phyloP scores from a whole-genome alignment of 148 eudicot genomes.

The Heliosperma pusillum region DNA sequence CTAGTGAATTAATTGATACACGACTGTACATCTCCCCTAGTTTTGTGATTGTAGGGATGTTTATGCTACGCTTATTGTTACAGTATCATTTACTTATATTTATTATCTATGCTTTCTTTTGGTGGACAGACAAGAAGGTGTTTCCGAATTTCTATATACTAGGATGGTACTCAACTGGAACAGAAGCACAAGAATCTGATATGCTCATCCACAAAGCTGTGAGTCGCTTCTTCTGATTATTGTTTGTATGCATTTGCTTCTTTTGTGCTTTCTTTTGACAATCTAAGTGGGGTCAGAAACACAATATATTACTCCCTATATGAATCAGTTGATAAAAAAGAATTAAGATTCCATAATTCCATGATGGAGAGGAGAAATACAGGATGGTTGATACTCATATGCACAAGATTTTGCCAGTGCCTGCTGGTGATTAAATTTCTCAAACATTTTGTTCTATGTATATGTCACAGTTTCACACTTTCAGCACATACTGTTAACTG shows the following conservation, averaged over 20 bases:
- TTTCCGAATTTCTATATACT: conserved; percentile 79
- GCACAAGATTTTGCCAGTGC: neutral
- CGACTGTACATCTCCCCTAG: neutral
- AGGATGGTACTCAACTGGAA: conserved; percentile 96
- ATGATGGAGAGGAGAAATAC: neutral
- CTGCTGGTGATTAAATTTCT: neutral
- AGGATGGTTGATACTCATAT: neutral
- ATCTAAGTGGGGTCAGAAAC: neutral
- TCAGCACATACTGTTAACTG: too few relatives aligned
- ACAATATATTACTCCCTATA: too few relatives aligned
- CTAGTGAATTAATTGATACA: neutral
- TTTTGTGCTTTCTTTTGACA: neutral
- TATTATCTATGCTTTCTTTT: neutral
- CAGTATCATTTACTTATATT: neutral
- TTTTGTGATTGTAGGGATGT: neutral
- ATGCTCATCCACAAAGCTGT: conserved; percentile 90
- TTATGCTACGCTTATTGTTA: neutral
- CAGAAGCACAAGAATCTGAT: conserved; percentile 87
- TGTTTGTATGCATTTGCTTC: neutral
- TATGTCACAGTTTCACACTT: neutral
- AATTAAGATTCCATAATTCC: neutral
- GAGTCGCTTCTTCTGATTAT: conserved; percentile 25
- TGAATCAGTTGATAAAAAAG: neutral
- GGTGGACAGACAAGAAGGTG: conserved; percentile 77
- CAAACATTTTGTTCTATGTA: neutral